Evolutionary conservation across 352 stramenopile species (phyloP).

Genomic region (Globisporangium okanoganense): DNA sequence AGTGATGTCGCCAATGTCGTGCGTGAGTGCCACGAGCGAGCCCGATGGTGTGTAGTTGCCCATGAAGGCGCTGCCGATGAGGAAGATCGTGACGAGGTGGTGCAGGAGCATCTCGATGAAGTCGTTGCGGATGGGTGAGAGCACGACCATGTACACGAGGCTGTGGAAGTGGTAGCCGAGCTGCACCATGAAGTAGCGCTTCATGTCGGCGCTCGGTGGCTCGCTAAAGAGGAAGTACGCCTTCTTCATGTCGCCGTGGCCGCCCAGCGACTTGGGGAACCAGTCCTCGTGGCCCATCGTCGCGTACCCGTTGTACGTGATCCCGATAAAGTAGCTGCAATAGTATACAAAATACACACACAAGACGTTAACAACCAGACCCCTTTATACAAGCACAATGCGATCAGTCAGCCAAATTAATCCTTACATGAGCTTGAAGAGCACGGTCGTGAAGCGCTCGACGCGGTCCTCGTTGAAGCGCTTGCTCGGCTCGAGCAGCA

Average conservation of each 20-base stretch:
- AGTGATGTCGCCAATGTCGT: constrained; percentile 49
- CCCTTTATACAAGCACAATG: neutral
- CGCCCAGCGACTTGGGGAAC: constrained; percentile 37
- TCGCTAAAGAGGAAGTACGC: constrained; percentile 28
- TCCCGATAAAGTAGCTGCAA: constrained; percentile 50
- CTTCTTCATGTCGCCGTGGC: constrained; percentile 27
- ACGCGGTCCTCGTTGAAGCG: constrained; percentile 46
- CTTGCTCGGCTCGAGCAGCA: constrained; percentile 50
- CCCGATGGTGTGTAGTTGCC: constrained; percentile 43
- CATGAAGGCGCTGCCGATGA: constrained; percentile 42
- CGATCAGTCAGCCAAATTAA: too few species aligned
- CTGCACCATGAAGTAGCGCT: constrained; percentile 50
- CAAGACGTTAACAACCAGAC: constrained; percentile 1
- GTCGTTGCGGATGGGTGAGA: constrained; percentile 54
- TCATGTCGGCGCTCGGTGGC: constrained; percentile 30
- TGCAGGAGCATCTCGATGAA: constrained; percentile 62
- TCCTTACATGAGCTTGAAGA: constrained; percentile 74
- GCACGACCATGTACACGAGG: constrained; percentile 47
- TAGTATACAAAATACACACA: neutral
- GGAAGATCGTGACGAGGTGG: constrained; percentile 48
- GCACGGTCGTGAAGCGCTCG: constrained; percentile 59
- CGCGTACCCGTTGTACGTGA: constrained; percentile 36
- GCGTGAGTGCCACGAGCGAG: constrained; percentile 45
- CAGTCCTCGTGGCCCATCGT: constrained; percentile 42
- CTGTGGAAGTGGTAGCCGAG: constrained; percentile 56